A percentile compares a stretch with the other conserved stretches of the same genome.
phyloP scores from a whole-genome alignment of 352 stramenopile species.

The Pythium folliculosum region DNA sequence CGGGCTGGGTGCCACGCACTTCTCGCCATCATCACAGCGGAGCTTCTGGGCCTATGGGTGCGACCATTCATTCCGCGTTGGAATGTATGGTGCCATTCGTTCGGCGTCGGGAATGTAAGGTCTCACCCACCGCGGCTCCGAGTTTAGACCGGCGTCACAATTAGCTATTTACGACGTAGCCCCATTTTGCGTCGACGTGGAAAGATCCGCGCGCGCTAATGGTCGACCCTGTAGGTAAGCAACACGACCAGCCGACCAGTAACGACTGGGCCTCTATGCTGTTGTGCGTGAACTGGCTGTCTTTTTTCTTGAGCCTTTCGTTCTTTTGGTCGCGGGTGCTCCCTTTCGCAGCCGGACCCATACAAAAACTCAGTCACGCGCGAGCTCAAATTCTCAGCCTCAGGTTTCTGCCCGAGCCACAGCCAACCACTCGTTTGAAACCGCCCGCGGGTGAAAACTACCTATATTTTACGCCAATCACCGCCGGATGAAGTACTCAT shows the following conservation, averaged over 20 bases:
- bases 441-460: slow-evolving; percentile 21
- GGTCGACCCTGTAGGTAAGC: slow-evolving; percentile 3
- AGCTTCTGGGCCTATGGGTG: no score
- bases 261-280: slow-evolving; percentile 20
- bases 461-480: slow-evolving; percentile 48
- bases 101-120: background rate
- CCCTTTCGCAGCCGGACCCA: slow-evolving; percentile 27
- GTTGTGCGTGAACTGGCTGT: slow-evolving; percentile 23
- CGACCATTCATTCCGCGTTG: no score
- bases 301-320: slow-evolving; percentile 4
- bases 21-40: slow-evolving; percentile 4
- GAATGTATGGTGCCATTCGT: no score
- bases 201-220: background rate
- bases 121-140: background rate
- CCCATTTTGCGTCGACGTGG: slow-evolving; percentile 1
- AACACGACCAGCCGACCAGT: background rate
- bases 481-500: background rate
- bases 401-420: slow-evolving; percentile 31
- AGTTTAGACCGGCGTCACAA: background rate
- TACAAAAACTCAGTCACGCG: slow-evolving; percentile 28
- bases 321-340: background rate
- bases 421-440: slow-evolving; percentile 68
- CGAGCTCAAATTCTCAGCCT: slow-evolving; percentile 30
- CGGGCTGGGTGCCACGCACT: slow-evolving; percentile 9
- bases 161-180: background rate